phyloP scores from a whole-genome alignment of 495 filamentous ascomycete species.

The Aspergillus wentii region DNA sequence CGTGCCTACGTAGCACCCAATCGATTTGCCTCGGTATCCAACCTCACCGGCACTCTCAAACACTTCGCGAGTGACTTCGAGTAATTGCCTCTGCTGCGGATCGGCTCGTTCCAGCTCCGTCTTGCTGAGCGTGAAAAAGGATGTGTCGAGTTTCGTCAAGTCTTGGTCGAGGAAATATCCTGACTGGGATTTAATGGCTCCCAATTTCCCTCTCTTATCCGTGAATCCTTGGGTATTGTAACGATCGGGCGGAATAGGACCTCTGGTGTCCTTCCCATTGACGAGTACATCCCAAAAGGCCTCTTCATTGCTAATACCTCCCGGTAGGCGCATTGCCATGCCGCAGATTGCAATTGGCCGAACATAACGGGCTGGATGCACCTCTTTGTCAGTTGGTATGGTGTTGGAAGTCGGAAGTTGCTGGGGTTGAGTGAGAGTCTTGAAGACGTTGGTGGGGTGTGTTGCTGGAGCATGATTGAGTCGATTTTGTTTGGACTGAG shows the following conservation, averaged over 20 bases:
- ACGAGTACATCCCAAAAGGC: conserved; percentile 35
- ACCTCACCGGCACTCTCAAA: conserved; percentile 13
- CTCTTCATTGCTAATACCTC: conserved; percentile 20
- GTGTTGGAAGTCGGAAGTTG: no score
- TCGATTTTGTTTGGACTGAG: no score
- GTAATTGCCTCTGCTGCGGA: conserved; percentile 20
- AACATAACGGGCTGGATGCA: no score
- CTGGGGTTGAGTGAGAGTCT: no score
- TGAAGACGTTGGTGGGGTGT: no score
- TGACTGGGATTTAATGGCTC: conserved; percentile 23
- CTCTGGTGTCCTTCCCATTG: conserved; percentile 24
- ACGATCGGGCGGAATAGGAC: conserved; percentile 22
- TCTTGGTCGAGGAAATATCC: conserved; percentile 47
- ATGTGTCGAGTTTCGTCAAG: conserved; percentile 19
- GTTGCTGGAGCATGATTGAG: no score
- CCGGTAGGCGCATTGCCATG: conserved; percentile 37
- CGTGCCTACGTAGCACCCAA: conserved; percentile 42
- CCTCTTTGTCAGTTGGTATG: no score
- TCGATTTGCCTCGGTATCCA: conserved; percentile 5
- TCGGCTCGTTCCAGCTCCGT: conserved; percentile 7
- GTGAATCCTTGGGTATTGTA: conserved; percentile 29
- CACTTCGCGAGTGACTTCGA: conserved; percentile 22
- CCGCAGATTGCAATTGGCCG: conserved; percentile 43
- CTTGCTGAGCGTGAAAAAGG: conserved; percentile 9
- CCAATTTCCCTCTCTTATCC: conserved; percentile 4